These are phyloP conservation scores for Microdochium nivale DNA, from an alignment of 2,329 filamentous ascomycete species.

Conservation along the genomic window DNA sequence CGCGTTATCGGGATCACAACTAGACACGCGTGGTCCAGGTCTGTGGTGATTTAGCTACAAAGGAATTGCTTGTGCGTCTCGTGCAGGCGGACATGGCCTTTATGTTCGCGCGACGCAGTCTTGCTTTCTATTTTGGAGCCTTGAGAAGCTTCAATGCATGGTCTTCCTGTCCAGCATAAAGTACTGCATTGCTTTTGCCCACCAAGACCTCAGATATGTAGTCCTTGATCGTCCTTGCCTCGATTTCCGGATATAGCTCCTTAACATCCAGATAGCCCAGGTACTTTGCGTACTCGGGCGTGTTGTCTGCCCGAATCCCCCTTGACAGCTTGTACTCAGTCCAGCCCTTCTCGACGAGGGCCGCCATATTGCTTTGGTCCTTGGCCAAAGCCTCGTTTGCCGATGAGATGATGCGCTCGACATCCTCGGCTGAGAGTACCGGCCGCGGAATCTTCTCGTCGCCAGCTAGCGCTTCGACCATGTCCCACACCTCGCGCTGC, in stretches of 20 bases:
- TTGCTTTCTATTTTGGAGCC: too few species aligned
- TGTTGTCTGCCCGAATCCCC: constrained; percentile 44
- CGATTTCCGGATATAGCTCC: constrained; percentile 45
- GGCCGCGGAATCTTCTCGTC: constrained; percentile 25
- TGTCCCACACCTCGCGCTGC: constrained; percentile 32
- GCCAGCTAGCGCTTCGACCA: constrained; percentile 34
- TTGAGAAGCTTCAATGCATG: too few species aligned
- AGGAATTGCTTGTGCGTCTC: too few species aligned
- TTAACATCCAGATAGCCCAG: constrained; percentile 42
- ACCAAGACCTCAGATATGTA: constrained; percentile 29
- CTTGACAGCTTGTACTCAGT: constrained; percentile 34
- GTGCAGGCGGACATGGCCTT: too few species aligned
- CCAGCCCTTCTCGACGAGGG: not conserved
- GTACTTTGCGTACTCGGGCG: constrained; percentile 41
- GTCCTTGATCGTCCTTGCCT: constrained; percentile 26
- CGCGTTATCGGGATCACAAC: too few species aligned
- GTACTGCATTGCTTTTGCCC: constrained; percentile 26
- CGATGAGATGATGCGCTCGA: not conserved
- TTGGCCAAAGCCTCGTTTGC: not conserved
- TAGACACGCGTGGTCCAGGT: too few species aligned
- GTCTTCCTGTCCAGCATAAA: too few species aligned
- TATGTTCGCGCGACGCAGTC: too few species aligned
- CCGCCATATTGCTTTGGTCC: constrained; percentile 2
- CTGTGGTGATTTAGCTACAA: too few species aligned
- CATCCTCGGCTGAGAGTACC: constrained; percentile 4